Evolutionary conservation across 176 grass and related monocot species (phyloP).

Genomic region (Triticum aestivum): IWGSC_CS_RefSeq_v2.1 NC_057801.1:361379740-361380239

Average conservation of each 20-base stretch:
- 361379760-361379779: no score
- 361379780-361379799: no score
- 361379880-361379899: conserved; percentile 96
- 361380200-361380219: no score
- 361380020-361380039: no score
- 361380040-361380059: no score
- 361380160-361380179: background rate
- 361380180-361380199: no score
- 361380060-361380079: background rate
- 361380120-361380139: background rate
- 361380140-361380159: background rate
- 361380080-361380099: background rate
- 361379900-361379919: conserved; percentile 74
- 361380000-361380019: no score
- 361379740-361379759: no score
- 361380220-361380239: no score
- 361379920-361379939: conserved; percentile 57
- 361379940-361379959: conserved; percentile 87
- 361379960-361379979: background rate
- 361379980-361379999: no score
- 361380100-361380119: background rate
- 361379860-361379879: background rate
- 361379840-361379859: background rate
- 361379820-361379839: background rate
- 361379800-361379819: no score